These are phyloP conservation scores for Fusarium oligoseptatum DNA, from an alignment of 2,329 filamentous ascomycete species.

Conservation along the genomic window DNA sequence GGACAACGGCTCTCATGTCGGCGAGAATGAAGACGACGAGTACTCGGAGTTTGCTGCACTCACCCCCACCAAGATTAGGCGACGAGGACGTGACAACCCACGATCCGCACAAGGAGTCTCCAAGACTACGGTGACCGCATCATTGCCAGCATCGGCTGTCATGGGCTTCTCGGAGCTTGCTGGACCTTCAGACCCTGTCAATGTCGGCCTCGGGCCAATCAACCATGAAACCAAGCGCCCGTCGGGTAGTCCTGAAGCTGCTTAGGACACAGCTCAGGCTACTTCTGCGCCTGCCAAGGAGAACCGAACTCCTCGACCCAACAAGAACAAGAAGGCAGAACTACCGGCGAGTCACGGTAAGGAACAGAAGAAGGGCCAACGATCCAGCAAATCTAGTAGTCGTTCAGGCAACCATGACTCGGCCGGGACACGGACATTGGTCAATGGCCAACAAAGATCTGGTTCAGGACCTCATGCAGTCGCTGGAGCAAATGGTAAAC, in stretches of 20 bases:
- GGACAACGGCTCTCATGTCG: conserved; percentile 3
- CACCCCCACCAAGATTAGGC: conserved; percentile 39
- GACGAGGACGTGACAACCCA: conserved; percentile 24
- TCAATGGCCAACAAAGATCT: background rate
- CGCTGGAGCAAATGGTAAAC: background rate
- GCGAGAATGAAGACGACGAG: conserved; percentile 14
- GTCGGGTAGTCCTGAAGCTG: conserved; percentile 32
- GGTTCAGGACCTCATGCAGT: background rate
- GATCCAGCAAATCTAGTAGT: conserved; percentile 3
- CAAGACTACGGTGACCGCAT: conserved; percentile 32
- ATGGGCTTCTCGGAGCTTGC: conserved; percentile 34
- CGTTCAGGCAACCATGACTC: conserved; percentile 1
- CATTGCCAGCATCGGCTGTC: conserved; percentile 40
- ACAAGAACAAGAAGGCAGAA: conserved; percentile 15
- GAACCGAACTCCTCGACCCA: background rate
- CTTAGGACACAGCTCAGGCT: conserved; percentile 40
- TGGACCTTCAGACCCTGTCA: conserved; percentile 2
- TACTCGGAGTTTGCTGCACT: conserved; percentile 14
- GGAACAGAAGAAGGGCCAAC: conserved; percentile 11
- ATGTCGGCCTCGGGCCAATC: conserved; percentile 1
- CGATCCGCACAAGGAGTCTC: conserved; percentile 17
- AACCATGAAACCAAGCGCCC: background rate
- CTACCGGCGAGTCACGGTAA: conserved; percentile 9
- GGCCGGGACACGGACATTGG: background rate
- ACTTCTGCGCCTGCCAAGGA: conserved; percentile 16